Conservation (phyloP, 164 flowering plant species). For the Vitis amurensis region DNA sequence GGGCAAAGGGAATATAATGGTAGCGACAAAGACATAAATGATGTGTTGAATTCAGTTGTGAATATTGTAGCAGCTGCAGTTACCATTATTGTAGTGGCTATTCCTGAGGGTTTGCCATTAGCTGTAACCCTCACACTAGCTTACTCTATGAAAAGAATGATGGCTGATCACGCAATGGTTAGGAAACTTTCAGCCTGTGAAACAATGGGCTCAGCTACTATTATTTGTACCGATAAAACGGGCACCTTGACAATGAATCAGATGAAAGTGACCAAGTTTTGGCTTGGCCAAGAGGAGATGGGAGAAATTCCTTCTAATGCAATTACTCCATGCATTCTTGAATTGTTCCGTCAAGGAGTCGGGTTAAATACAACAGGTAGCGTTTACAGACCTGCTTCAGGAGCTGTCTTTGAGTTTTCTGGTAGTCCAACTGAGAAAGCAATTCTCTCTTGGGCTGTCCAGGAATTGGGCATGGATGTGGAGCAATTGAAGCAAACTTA, state of each 20-base stretch:
- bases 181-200: conserved; percentile 78
- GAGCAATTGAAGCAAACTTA: conserved; percentile 33
- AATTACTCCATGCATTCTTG: conserved; percentile 26
- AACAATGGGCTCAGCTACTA: conserved; percentile 81
- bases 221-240: conserved; percentile 76
- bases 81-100: conserved; percentile 78
- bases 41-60: conserved; percentile 46
- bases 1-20: conserved; percentile 43
- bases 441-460: conserved; percentile 59
- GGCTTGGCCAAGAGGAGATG: conserved; percentile 48
- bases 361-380: conserved; percentile 60
- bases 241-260: conserved; percentile 71
- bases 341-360: conserved; percentile 46
- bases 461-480: conserved; percentile 48
- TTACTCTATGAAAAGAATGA: conserved; percentile 83
- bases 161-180: conserved; percentile 78
- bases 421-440: conserved; percentile 74
- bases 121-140: conserved; percentile 78
- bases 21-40: conserved; percentile 29
- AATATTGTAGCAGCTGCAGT: conserved; percentile 60
- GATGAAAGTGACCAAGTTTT: conserved; percentile 69
- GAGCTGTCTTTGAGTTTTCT: conserved; percentile 37
- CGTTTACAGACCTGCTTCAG: conserved; percentile 32
- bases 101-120: conserved; percentile 80
- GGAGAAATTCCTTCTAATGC: conserved; percentile 3